Evolutionary conservation across 2,329 filamentous ascomycete genomes (phyloP).

Genomic region (Elsinoe batatas): DNA sequence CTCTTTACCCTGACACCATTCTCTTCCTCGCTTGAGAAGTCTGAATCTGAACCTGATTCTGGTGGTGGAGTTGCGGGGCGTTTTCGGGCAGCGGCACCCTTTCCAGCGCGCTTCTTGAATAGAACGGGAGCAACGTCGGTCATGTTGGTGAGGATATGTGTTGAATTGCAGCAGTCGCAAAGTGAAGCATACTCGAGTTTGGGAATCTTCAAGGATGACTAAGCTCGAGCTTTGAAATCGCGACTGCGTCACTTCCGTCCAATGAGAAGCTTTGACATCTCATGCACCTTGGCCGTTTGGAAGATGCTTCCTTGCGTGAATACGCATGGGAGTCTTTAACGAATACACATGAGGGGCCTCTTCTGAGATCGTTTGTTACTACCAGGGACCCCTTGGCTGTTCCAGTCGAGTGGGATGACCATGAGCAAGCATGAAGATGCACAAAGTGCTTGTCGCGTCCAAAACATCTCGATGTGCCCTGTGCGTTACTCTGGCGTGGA

Average conservation of each 20-base stretch:
- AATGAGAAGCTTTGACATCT: background rate
- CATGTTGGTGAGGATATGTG: constrained; percentile 19
- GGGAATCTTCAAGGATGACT: constrained; percentile 7
- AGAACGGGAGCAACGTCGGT: constrained; percentile 38
- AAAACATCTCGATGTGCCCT: background rate
- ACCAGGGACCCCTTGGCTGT: background rate
- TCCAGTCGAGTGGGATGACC: background rate
- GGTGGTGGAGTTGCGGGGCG: constrained; percentile 68
- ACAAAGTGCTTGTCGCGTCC: background rate
- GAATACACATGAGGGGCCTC: too few species aligned
- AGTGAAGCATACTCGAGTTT: background rate
- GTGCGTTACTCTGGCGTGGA: constrained; percentile 4
- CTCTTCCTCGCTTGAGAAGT: constrained; percentile 67
- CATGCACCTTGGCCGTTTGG: background rate
- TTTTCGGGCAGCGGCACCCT: constrained; percentile 71
- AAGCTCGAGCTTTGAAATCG: constrained; percentile 2
- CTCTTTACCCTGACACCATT: constrained; percentile 69
- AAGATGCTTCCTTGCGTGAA: background rate
- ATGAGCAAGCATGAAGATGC: background rate
- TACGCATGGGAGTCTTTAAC: too few species aligned
- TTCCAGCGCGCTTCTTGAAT: constrained; percentile 80
- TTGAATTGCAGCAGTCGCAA: background rate
- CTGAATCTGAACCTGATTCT: constrained; percentile 45
- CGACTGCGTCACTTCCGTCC: background rate
- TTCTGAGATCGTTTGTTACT: background rate